These are phyloP conservation scores for Phytophthora tubulina DNA, from an alignment of 352 stramenopile species.

Conservation along the genomic window DNA sequence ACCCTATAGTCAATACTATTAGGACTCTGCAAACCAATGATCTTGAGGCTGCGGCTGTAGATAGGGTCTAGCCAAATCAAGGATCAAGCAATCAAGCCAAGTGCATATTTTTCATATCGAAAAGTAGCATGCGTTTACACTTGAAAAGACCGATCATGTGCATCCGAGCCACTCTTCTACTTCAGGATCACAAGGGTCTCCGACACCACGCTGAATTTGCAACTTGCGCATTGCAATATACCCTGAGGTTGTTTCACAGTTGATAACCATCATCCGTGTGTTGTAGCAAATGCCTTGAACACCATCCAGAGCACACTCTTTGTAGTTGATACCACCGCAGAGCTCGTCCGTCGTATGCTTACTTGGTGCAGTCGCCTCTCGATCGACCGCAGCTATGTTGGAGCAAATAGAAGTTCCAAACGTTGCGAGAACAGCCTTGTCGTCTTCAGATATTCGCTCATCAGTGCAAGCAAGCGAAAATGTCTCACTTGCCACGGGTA, in stretches of 20 bases:
- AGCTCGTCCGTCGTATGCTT: slow-evolving; percentile 42
- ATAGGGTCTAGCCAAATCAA: no score
- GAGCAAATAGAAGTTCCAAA: slow-evolving; percentile 22
- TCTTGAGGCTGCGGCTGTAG: no score
- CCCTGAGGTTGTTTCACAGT: slow-evolving; percentile 26
- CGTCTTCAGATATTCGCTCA: slow-evolving; percentile 20
- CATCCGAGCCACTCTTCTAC: slow-evolving; percentile 54
- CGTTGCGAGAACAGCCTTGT: slow-evolving; percentile 5
- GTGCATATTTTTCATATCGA: no score
- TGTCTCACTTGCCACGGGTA: slow-evolving; percentile 29
- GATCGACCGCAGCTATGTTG: slow-evolving; percentile 9
- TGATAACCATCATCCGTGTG: slow-evolving; percentile 45
- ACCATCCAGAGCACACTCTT: slow-evolving; percentile 35
- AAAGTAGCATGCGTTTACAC: no score
- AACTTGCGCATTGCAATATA: slow-evolving; percentile 43
- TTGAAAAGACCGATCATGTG: background rate
- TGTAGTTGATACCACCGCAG: slow-evolving; percentile 43
- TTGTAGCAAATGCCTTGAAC: slow-evolving; percentile 54
- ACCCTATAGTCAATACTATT: no score
- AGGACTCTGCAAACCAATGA: no score
- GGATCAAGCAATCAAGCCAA: no score
- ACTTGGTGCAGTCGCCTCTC: slow-evolving; percentile 26
- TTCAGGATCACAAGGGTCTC: slow-evolving; percentile 33
- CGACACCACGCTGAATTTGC: slow-evolving; percentile 45
- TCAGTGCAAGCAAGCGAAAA: slow-evolving; percentile 27